phyloP scores from a whole-genome alignment of 1,284 basidiomycete species.

The Apiotrichum brassicae region DNA sequence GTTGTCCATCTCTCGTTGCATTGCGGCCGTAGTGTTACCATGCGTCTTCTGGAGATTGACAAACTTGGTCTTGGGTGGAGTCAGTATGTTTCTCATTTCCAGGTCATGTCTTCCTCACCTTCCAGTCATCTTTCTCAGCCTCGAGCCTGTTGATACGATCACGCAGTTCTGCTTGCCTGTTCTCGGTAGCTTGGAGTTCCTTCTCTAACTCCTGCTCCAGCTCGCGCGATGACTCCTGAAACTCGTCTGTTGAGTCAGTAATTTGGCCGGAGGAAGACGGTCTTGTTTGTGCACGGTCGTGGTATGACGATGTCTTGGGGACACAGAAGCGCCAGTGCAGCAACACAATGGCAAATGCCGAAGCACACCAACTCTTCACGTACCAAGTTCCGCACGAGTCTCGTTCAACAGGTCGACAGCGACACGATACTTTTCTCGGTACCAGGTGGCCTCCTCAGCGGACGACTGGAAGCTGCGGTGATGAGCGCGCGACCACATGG shows the following conservation, averaged over 20 bases:
- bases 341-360: too few relatives aligned
- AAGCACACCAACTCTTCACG: conserved; percentile 3
- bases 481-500: not conserved
- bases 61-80: conserved; percentile 68
- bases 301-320: not conserved
- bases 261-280: conserved; percentile 5
- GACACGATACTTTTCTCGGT: conserved; percentile 77
- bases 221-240: conserved; percentile 83
- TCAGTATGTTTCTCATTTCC: too few relatives aligned
- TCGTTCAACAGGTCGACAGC: conserved; percentile 76
- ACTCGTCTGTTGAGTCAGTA: conserved; percentile 63
- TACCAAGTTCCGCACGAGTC: conserved; percentile 67
- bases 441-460: conserved; percentile 53
- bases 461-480: conserved; percentile 41
- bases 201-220: conserved; percentile 87
- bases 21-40: conserved; percentile 63
- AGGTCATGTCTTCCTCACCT: conserved; percentile 64
- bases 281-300: not conserved
- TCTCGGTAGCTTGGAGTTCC: conserved; percentile 80
- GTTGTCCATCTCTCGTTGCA: conserved; percentile 72
- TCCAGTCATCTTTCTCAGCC: conserved; percentile 82
- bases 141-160: conserved; percentile 68
- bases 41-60: conserved; percentile 81
- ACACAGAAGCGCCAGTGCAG: too few relatives aligned
- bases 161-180: conserved; percentile 71